Evolutionary conservation across 768 basidiomycete species (phyloP).

Genomic region (Kwoniella bestiolae): DNA sequence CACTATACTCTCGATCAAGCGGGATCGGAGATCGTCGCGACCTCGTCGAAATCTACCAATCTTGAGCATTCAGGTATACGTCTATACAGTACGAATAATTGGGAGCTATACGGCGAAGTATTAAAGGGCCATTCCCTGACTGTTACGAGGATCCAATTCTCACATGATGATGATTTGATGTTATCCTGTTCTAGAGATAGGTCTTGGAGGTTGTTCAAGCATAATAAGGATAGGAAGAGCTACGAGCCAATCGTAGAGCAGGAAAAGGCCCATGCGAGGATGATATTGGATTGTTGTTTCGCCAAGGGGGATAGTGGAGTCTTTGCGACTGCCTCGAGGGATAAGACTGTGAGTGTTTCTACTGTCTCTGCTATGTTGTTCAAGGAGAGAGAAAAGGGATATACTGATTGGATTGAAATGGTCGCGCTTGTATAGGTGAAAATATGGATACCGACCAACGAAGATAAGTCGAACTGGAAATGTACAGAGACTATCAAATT

Average conservation of each 20-base stretch:
- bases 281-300: conserved; percentile 97
- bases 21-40: conserved; percentile 69
- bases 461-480: conserved; percentile 63
- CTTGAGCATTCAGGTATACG: conserved; percentile 88
- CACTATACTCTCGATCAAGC: conserved; percentile 58
- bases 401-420: not conserved
- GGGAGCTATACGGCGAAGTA: conserved; percentile 71
- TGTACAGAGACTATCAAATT: conserved; percentile 68
- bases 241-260: conserved; percentile 68
- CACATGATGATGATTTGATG: conserved; percentile 76
- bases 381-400: not conserved
- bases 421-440: conserved; percentile 67
- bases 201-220: conserved; percentile 81
- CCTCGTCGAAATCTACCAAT: conserved; percentile 85
- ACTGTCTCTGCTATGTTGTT: not conserved
- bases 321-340: conserved; percentile 92
- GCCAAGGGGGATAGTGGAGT: conserved; percentile 65
- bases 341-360: conserved; percentile 74
- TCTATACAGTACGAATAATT: conserved; percentile 73
- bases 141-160: conserved; percentile 87
- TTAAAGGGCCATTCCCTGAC: conserved; percentile 85
- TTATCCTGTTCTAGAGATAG: conserved; percentile 89
- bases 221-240: conserved; percentile 59
- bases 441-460: conserved; percentile 68
- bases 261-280: conserved; percentile 83